Evolutionary conservation across 2,329 filamentous ascomycete genomes (phyloP), one percentile per base, ranked within the genome.

Genomic region (Neodidymelliopsis sp.): DNA sequence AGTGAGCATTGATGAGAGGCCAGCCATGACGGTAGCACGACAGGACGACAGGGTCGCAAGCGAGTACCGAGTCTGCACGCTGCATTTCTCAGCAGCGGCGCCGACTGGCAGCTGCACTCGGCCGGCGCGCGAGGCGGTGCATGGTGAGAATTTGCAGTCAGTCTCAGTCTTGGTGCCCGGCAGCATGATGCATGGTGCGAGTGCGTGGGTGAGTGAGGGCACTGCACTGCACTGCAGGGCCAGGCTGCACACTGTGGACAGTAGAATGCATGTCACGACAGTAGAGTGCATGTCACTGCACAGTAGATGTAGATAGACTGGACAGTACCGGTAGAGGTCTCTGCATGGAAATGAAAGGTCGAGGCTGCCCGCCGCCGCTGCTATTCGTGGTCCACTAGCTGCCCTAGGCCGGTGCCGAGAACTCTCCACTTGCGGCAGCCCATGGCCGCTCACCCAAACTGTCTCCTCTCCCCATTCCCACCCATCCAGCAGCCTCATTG

Each of bases 341-440:
- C 13, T 16, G 34, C 34, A 38, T 44, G 18, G 40, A 43, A 50
- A 50, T 49, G 47, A 50, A 27, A 36, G 36, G 47, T 44, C 40
- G 40, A 43, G 47, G 47, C 35, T 45, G 36, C 15, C 40, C 40
- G 40, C 37, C 40, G 47, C 35, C 40, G 36, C 15, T 44, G 27
- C 47, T 45, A 45, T 45, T 50, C 47, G 45, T 41, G 41, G 40
- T 39, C 47, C 35, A 30, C 47, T 50, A 49, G 40, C n/a, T n/a
- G n/a, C n/a, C n/a, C n/a, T n/a, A n/a, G n/a, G n/a, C 20, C 37
- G 27, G 16, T 45, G 40, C 40, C 47, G 47, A 44, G 39, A 38
- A n/a, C n/a, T 28, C 24, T 39, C 28, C 39, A 39, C 39, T 12
- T 28, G 28, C 28, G 39, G 18, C 18, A 16, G 46, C 34, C 47